These are phyloP conservation scores for Neofusicoccum kwambonambiense DNA, from an alignment of 2,329 filamentous ascomycete species.

Conservation along the genomic window DNA sequence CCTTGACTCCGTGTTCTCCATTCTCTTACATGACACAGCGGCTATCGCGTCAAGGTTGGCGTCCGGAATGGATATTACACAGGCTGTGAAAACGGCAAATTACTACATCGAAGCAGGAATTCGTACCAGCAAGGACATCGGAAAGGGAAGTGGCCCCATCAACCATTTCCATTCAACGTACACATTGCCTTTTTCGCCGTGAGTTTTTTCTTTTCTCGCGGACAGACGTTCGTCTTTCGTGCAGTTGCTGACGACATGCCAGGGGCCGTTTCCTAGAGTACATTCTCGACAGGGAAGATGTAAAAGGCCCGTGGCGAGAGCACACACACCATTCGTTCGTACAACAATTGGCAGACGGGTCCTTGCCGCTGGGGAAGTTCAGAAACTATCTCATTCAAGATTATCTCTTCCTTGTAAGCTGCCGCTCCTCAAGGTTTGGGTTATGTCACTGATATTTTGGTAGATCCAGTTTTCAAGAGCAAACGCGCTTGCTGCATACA, in stretches of 20 bases:
- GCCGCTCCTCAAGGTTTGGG: background rate
- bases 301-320: slow-evolving; percentile 69
- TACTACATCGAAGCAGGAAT: slow-evolving; percentile 73
- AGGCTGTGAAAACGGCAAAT: slow-evolving; percentile 66
- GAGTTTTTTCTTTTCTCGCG: background rate
- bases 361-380: slow-evolving; percentile 72
- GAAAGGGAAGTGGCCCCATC: slow-evolving; percentile 68
- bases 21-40: slow-evolving; percentile 30
- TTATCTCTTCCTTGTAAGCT: slow-evolving; percentile 76
- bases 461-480: slow-evolving; percentile 85
- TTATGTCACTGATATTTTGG: background rate
- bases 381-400: slow-evolving; percentile 90
- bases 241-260: background rate
- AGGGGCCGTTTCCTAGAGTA: slow-evolving; percentile 78
- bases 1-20: background rate
- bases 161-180: slow-evolving; percentile 77
- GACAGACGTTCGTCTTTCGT: slow-evolving; percentile 32
- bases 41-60: slow-evolving; percentile 74
- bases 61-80: slow-evolving; percentile 54
- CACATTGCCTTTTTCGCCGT: slow-evolving; percentile 65
- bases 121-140: slow-evolving; percentile 60
- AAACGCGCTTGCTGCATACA: slow-evolving; percentile 82
- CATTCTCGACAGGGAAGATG: slow-evolving; percentile 70
- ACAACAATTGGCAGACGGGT: slow-evolving; percentile 70
- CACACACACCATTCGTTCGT: slow-evolving; percentile 86